These are phyloP conservation scores for Penicillium concentricum DNA, from an alignment of 2,329 filamentous ascomycete genomes.

Conservation along the genomic window DNA sequence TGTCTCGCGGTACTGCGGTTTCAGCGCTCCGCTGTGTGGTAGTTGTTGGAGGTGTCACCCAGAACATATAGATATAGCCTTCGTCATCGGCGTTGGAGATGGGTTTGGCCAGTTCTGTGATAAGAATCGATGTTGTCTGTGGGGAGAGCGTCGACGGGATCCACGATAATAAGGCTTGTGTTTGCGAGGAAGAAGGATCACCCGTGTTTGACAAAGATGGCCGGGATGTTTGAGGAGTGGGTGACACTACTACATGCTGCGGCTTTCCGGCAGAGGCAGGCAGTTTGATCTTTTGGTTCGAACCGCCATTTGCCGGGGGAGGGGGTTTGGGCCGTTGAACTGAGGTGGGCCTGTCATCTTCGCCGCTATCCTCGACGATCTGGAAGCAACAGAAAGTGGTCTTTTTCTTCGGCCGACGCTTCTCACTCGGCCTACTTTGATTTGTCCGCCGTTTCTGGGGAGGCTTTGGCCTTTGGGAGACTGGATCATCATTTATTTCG, in stretches of 20 bases:
- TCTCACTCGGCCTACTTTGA: conserved; percentile 11
- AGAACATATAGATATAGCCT: conserved; percentile 99
- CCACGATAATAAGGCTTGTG: conserved; percentile 56
- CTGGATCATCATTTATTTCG: conserved; percentile 53
- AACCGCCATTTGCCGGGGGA: conserved; percentile 5
- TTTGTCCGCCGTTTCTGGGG: conserved; percentile 3
- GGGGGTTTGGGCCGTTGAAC: conserved; percentile 17
- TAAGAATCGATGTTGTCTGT: conserved; percentile 66
- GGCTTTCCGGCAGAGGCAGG: conserved; percentile 7
- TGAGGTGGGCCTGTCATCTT: conserved; percentile 26
- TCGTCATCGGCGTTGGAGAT: conserved; percentile 73
- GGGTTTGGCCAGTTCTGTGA: conserved; percentile 73
- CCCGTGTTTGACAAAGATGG: conserved; percentile 14
- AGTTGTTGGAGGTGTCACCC: conserved; percentile 72
- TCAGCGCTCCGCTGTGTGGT: conserved; percentile 2
- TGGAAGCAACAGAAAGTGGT: conserved; percentile 36
- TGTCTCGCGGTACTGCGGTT: conserved; percentile 53
- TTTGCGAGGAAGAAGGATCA: conserved; percentile 37
- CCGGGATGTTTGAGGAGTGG: conserved; percentile 11
- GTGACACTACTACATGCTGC: conserved; percentile 6
- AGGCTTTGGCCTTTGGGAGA: conserved; percentile 4
- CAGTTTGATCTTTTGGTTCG: background rate
- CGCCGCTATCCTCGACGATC: conserved; percentile 27
- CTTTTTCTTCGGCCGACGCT: conserved; percentile 20
- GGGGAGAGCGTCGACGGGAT: conserved; percentile 69